phyloP scores from a whole-genome alignment of 2,329 filamentous ascomycete genomes.

The Neoarthrinium moseri region DNA sequence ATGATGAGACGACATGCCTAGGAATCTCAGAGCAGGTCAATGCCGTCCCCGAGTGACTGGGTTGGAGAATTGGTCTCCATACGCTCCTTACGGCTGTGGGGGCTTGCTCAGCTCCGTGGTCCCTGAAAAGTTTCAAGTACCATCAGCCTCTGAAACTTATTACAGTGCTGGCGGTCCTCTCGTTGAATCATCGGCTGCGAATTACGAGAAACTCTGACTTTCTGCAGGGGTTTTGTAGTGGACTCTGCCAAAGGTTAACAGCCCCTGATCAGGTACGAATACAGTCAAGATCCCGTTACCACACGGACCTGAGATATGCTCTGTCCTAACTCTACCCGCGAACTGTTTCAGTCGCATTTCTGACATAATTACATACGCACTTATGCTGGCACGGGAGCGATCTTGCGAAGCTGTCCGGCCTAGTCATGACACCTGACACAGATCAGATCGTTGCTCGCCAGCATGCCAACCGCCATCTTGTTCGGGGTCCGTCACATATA shows the following conservation, averaged over 20 bases:
- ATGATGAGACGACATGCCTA: background rate
- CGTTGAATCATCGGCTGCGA: background rate
- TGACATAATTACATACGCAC: background rate
- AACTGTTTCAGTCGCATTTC: slow-evolving; percentile 3
- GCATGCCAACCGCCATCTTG: too few species aligned
- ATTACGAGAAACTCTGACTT: too few species aligned
- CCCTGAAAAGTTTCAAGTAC: slow-evolving; percentile 5
- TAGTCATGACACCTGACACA: too few species aligned
- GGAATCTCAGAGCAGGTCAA: slow-evolving; percentile 2
- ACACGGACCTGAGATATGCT: too few species aligned
- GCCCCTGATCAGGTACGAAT: too few species aligned
- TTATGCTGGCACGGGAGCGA: background rate
- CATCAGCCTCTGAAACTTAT: slow-evolving; percentile 2
- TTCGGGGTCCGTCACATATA: too few species aligned
- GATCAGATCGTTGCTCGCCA: too few species aligned
- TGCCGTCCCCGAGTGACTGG: slow-evolving; percentile 2
- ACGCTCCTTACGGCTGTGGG: slow-evolving; percentile 2
- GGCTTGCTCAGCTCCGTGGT: slow-evolving; percentile 5
- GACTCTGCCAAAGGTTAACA: too few species aligned
- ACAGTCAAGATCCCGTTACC: too few species aligned
- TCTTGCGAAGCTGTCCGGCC: background rate
- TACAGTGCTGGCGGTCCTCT: background rate
- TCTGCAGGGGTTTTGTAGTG: too few species aligned
- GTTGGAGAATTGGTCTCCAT: slow-evolving; percentile 8
- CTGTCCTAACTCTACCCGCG: background rate